These are phyloP conservation scores for Lodderomyces pseudojiufengensis DNA, from an alignment of 1,139 yeast genomes.

Conservation along the genomic window DNA sequence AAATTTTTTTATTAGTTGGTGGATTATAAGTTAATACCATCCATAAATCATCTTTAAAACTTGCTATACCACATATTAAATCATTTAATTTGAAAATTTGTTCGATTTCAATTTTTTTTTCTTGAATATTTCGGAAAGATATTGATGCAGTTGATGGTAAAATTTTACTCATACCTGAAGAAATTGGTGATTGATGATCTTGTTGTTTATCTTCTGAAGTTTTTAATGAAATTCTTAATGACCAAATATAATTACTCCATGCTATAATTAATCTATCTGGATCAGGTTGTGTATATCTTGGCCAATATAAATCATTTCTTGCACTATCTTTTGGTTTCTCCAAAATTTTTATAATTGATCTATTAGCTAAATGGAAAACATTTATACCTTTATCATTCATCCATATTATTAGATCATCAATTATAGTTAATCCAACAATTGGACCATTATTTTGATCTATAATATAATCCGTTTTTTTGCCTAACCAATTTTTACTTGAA, in stretches of 20 bases:
- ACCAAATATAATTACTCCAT: constrained; percentile 83
- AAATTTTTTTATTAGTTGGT: constrained; percentile 32
- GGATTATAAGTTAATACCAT: constrained; percentile 57
- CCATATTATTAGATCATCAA: constrained; percentile 74
- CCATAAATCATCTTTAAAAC: constrained; percentile 64
- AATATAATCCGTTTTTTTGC: constrained; percentile 65
- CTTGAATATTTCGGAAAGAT: constrained; percentile 54
- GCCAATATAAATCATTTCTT: constrained; percentile 82
- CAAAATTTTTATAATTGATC: constrained; percentile 45
- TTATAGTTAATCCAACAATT: constrained; percentile 57
- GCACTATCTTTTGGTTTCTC: constrained; percentile 59
- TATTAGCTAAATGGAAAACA: constrained; percentile 48
- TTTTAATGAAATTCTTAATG: constrained; percentile 47
- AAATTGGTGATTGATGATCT: constrained; percentile 7
- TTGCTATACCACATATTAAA: constrained; percentile 73
- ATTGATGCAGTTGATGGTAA: constrained; percentile 67
- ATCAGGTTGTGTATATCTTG: constrained; percentile 67
- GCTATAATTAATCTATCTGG: constrained; percentile 68
- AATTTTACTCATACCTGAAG: constrained; percentile 30
- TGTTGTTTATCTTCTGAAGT: constrained; percentile 16
- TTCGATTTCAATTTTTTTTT: constrained; percentile 56
- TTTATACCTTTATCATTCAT: constrained; percentile 80
- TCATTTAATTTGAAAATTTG: constrained; percentile 53
- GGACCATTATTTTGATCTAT: constrained; percentile 68
- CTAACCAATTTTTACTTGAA: constrained; percentile 83